Evolutionary conservation across 257 asterid species (phyloP).

Genomic region (Plantago major): DNA sequence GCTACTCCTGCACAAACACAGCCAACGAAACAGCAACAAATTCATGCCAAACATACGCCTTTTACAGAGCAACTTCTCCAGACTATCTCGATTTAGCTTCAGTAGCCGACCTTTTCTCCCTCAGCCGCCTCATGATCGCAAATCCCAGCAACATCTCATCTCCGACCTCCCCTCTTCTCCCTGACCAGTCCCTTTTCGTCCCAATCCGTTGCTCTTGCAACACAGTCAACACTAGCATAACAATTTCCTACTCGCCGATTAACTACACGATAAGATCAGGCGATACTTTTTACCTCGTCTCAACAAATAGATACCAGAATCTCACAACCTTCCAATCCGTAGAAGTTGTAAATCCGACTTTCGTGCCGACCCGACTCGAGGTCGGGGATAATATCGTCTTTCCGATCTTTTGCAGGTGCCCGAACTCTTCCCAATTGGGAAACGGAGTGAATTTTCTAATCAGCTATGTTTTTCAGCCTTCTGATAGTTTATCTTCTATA

Average conservation of each 20-base stretch:
- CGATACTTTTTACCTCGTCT: conserved; percentile 45
- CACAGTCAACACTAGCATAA: conserved; percentile 38
- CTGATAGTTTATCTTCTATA: conserved; percentile 41
- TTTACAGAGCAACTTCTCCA: conserved; percentile 65
- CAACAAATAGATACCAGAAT: conserved; percentile 35
- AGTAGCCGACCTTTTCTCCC: conserved; percentile 72
- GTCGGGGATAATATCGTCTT: conserved; percentile 38
- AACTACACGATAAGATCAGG: conserved; percentile 44
- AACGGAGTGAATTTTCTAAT: conserved; percentile 41
- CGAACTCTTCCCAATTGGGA: conserved; percentile 33
- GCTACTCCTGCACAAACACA: conserved; percentile 50
- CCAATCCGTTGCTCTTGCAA: conserved; percentile 80
- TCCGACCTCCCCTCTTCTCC: conserved; percentile 37
- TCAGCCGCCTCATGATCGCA: conserved; percentile 65
- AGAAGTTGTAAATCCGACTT: conserved; percentile 61
- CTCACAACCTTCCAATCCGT: conserved; percentile 77
- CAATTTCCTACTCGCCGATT: conserved; percentile 52
- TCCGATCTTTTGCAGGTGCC: conserved; percentile 87
- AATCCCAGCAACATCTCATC: conserved; percentile 63
- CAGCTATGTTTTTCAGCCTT: conserved; percentile 64
- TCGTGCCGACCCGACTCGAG: conserved; percentile 26
- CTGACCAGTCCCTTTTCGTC: conserved; percentile 50
- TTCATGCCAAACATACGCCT: conserved; percentile 66
- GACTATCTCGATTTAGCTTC: conserved; percentile 62
- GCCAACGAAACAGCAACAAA: conserved; percentile 31